These are phyloP conservation scores for Rheum nobile DNA, from an alignment of 148 eudicot genomes.

Conservation along the genomic window DNA sequence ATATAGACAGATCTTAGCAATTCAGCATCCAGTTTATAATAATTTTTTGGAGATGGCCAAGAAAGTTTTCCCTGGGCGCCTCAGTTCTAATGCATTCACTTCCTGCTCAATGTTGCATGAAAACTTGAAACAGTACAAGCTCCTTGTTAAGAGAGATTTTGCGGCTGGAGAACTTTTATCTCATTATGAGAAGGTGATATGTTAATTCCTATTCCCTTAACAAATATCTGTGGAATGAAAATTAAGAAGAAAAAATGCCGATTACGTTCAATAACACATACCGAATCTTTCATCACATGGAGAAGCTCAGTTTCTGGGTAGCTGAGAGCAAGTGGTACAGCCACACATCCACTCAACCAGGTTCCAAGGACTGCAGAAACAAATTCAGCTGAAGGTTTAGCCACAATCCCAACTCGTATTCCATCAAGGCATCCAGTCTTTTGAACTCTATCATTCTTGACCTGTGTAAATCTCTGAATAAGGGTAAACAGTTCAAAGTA, in stretches of 20 bases:
- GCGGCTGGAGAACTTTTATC: background rate
- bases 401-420: slow-evolving; percentile 86
- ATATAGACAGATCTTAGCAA: background rate
- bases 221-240: background rate
- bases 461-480: slow-evolving; percentile 17
- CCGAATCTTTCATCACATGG: slow-evolving; percentile 98
- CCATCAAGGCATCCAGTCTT: slow-evolving; percentile 44
- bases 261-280: slow-evolving; percentile 19
- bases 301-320: slow-evolving; percentile 95
- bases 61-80: background rate
- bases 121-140: background rate
- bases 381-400: slow-evolving; percentile 94
- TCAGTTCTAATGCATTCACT: background rate
- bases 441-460: slow-evolving; percentile 21
- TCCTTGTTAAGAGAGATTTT: background rate
- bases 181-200: background rate
- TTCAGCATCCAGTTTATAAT: background rate
- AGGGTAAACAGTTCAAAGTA: background rate
- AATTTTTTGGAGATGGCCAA: background rate
- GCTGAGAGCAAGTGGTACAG: slow-evolving; percentile 97
- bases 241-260: background rate
- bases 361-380: slow-evolving; percentile 89
- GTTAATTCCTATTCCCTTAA: background rate
- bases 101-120: background rate
- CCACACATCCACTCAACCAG: slow-evolving; percentile 95